Evolutionary conservation across 139 green algal species (phyloP).

Genomic region (Micromonas commoda): DNA sequence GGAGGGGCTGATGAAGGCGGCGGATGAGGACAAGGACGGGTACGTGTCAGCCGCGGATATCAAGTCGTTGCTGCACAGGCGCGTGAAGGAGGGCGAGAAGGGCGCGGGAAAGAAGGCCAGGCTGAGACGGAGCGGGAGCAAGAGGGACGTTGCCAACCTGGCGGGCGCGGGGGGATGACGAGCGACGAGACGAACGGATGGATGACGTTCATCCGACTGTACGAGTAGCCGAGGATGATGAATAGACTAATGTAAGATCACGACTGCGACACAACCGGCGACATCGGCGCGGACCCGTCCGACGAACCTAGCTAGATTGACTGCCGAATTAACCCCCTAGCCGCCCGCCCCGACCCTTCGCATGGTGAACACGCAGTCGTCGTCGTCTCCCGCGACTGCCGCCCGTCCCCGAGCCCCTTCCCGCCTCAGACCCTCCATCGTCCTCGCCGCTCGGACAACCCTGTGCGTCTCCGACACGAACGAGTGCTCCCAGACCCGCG

Average conservation of each 20-base stretch:
- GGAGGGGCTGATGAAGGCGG: neutral
- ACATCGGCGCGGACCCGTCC: too few relatives aligned
- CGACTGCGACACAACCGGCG: too few relatives aligned
- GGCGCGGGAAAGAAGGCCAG: too few relatives aligned
- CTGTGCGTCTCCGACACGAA: neutral
- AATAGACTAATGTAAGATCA: too few relatives aligned
- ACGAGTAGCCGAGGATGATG: too few relatives aligned
- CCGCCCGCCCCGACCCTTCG: too few relatives aligned
- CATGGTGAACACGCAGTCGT: neutral
- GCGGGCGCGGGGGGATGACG: neutral
- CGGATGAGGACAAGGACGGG: neutral
- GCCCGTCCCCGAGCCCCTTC: neutral
- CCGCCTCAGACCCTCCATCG: neutral
- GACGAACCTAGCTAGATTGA: too few relatives aligned
- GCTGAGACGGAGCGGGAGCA: too few relatives aligned
- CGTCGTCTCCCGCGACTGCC: neutral
- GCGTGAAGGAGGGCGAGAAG: too few relatives aligned
- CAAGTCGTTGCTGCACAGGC: neutral
- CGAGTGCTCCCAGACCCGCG: neutral
- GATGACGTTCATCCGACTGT: neutral
- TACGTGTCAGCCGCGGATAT: neutral
- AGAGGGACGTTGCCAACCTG: too few relatives aligned
- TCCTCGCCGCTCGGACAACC: neutral
- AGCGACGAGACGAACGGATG: neutral
- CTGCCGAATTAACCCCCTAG: too few relatives aligned